Evolutionary conservation across 768 basidiomycete genomes (phyloP), one percentile per base, ranked within the genome.

Genomic region (Termitomyces sp.): DNA sequence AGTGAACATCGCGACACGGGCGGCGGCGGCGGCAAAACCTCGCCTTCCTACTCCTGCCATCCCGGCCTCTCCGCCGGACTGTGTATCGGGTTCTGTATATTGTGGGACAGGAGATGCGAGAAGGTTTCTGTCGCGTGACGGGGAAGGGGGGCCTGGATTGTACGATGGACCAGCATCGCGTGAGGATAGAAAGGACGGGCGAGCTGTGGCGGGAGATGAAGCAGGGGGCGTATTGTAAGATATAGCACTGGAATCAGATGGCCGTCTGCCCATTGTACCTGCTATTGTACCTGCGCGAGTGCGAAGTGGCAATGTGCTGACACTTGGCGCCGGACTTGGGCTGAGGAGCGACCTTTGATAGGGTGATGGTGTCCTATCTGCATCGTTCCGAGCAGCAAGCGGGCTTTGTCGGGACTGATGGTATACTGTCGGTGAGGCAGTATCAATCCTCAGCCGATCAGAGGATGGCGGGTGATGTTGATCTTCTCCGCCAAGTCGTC

Each of bases 21-120:
- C 86, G 10, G 84, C 90, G 10, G 84, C 90, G 17, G 92, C 90
- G 0, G 86, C 87, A 61, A 94, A 94, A 0, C 91, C 94, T 65
- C 93, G 77, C 62, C 94, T 78, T 8, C 94, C 94, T 7, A 96
- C 92, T 9, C 94, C 94, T 0, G 94, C 94, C 94, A 96, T 95
- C 0, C 91, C 90, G 9, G 90, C 91, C 57, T 80, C 85, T 7
- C 91, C 91, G 4, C 91, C 90, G 3, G 69, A 80, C 70, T 87
- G 85, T n/a, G 90, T 92, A 68, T 90, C 83, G 7, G 69, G 72
- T 36, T 69, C 70, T n/a, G 64, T 49, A 6, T 63, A 58, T 42
- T 61, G 38, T 58, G 56, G 42, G 63, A 14, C 37, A 49, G 52
- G 63, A 60, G 72, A 49, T 37, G 58, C 48, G 48, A 65, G 56